Evolutionary conservation across 805 yeast species (phyloP), one percentile per base, ranked within the genome.

Genomic region (Sungouiozyma intestinalis): DNA sequence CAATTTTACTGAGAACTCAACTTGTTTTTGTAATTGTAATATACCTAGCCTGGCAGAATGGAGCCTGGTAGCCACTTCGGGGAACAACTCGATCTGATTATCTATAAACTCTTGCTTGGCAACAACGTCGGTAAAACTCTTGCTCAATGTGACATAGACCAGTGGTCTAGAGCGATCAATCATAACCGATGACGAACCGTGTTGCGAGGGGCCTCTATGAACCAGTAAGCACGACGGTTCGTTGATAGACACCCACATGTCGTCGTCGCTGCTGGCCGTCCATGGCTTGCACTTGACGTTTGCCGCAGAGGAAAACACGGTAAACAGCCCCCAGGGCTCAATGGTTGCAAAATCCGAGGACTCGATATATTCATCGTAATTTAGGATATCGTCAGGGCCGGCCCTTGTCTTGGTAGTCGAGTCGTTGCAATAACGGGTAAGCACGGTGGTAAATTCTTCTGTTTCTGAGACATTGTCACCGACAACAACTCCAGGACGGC

Each of bases 161-260:
- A 48, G 19, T 42, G 41, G 29, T 24, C 11, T 24, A 7, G 29
- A 24, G 6, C 29, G 29, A 11, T 24, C 29, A 11, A 24, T 24
- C 29, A 24, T 24, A 24, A 24, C 11, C 6, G 29, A 40, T 1
- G 62, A 54, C 35, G 44, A 42, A 1, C 38, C 43, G 2, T 54
- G 46, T 36, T 58, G 39, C 2, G 52, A 16, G 11, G 42, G 33
- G 2, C 64, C 64, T 4, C 60, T 53, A 36, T 59, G 64, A 4
- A 60, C 27, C 38, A 60, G 38, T 1, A 60, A 43, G 44, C 62
- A 57, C 35, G 55, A 53, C 7, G 56, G 55, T 33, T 53, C 55
- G 21, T 20, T 17, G 3, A 56, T 39, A 0, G 47, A 24, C 3
- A 45, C 24, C 65, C 65, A 60, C 6, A 40, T 27, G 27, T 52